phyloP scores from a whole-genome alignment of 139 green algal species.

The Desmodesmus armatus region DNA sequence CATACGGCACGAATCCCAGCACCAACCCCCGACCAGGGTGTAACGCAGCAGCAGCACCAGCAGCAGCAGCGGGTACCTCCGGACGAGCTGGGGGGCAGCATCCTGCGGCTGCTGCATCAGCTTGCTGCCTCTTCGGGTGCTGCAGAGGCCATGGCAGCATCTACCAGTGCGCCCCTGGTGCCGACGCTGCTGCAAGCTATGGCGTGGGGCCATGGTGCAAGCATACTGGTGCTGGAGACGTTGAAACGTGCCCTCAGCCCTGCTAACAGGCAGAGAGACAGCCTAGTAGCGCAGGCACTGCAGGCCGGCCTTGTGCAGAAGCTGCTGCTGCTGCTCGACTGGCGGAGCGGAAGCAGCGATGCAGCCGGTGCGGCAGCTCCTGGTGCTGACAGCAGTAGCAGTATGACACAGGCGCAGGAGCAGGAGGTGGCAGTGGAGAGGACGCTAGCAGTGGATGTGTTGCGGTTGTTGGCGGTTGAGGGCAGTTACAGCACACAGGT shows the following conservation, averaged over 20 bases:
- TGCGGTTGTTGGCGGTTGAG: conserved; percentile 73
- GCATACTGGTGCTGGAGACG: conserved; percentile 80
- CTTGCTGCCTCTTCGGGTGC: conserved; percentile 56
- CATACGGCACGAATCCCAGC: conserved; percentile 22
- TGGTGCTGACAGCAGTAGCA: not conserved
- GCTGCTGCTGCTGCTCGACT: conserved; percentile 83
- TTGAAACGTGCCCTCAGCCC: conserved; percentile 73
- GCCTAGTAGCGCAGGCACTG: conserved; percentile 73
- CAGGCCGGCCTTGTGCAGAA: conserved; percentile 33
- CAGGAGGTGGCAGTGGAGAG: conserved; percentile 66
- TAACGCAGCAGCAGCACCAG: conserved; percentile 9
- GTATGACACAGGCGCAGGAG: conserved; percentile 1
- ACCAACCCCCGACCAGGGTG: not conserved
- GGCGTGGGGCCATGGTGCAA: conserved; percentile 59
- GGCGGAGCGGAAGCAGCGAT: conserved; percentile 55
- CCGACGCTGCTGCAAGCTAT: conserved; percentile 61
- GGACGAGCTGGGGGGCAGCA: conserved; percentile 67
- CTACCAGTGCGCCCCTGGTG: conserved; percentile 49
- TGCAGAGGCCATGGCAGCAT: conserved; percentile 71
- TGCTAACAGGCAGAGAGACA: conserved; percentile 70
- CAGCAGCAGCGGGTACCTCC: conserved; percentile 37
- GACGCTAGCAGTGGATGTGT: conserved; percentile 83
- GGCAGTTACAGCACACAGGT: conserved; percentile 63
- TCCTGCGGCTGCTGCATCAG: conserved; percentile 83
- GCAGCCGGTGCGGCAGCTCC: conserved; percentile 8